phyloP scores from a whole-genome alignment of 441 rosid genomes.

The Daphne laureola region DNA sequence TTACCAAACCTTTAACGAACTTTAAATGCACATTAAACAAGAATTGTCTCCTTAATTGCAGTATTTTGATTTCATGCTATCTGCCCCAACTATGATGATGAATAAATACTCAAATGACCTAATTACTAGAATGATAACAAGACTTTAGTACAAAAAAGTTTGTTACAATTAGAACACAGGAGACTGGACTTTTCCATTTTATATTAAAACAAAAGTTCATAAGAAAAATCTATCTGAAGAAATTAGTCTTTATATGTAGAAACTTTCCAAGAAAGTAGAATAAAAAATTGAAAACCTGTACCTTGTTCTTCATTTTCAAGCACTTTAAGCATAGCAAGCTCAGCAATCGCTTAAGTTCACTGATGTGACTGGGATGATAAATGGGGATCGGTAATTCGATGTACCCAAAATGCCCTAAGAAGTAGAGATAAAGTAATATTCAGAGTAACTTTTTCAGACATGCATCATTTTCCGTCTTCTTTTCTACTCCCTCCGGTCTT shows the following conservation, averaged over 20 bases:
- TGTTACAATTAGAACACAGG: too few relatives aligned
- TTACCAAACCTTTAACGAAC: constrained; percentile 3
- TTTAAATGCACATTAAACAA: too few relatives aligned
- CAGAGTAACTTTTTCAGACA: background rate
- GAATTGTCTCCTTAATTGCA: too few relatives aligned
- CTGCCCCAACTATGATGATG: too few relatives aligned
- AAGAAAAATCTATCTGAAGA: background rate
- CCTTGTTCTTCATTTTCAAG: constrained; percentile 77
- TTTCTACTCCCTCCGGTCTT: too few relatives aligned
- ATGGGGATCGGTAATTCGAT: constrained; percentile 76
- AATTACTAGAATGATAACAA: too few relatives aligned
- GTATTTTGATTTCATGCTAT: too few relatives aligned
- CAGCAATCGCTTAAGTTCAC: constrained; percentile 65
- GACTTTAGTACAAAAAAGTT: too few relatives aligned
- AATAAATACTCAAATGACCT: too few relatives aligned
- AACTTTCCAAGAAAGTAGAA: background rate
- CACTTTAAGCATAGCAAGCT: constrained; percentile 85
- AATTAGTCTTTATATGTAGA: too few relatives aligned
- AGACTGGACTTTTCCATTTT: too few relatives aligned
- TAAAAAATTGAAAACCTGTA: constrained; percentile 17
- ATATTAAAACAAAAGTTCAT: background rate
- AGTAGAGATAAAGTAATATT: constrained; percentile 19
- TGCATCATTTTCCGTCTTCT: background rate
- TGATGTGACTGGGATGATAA: constrained; percentile 84
- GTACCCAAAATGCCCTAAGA: constrained; percentile 93